Conservation (phyloP, 371 early-diverging fungal species). For the Syncephalastrum contaminatum region DNA sequence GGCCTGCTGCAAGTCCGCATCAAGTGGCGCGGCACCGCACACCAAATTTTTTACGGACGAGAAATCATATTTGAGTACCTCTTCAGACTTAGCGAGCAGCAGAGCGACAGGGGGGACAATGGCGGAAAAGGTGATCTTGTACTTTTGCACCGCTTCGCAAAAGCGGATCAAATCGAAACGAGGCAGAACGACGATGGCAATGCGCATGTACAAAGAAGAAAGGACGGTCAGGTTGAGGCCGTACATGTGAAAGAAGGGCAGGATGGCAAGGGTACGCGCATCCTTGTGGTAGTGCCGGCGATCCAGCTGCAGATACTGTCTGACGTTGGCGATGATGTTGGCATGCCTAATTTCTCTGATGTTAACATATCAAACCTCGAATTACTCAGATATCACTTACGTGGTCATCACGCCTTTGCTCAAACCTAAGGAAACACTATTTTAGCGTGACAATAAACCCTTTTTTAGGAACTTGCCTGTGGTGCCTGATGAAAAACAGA, state of each 20-base stretch:
- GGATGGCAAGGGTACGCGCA: conserved; percentile 50
- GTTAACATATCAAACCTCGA: too few species aligned
- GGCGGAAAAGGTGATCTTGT: conserved; percentile 58
- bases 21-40: conserved; percentile 85
- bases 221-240: conserved; percentile 29
- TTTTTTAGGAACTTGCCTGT: conserved; percentile 29
- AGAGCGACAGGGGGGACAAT: not conserved
- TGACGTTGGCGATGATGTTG: conserved; percentile 73
- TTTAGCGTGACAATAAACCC: too few species aligned
- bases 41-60: conserved; percentile 54
- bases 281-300: conserved; percentile 19
- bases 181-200: conserved; percentile 56
- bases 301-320: conserved; percentile 40
- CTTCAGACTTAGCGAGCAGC: conserved; percentile 30
- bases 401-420: conserved; percentile 84
- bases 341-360: conserved; percentile 43
- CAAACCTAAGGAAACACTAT: conserved; percentile 14
- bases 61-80: conserved; percentile 65
- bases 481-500: conserved; percentile 78
- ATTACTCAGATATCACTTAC: conserved; percentile 18
- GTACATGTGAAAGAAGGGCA: conserved; percentile 79
- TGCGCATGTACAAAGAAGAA: conserved; percentile 27
- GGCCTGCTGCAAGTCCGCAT: conserved; percentile 46
- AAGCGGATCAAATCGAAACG: conserved; percentile 64
- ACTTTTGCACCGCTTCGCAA: conserved; percentile 53